Evolutionary conservation across 2,329 filamentous ascomycete genomes (phyloP), one percentile per base, ranked within the genome.

Genomic region (Calonectria pteridis): DNA sequence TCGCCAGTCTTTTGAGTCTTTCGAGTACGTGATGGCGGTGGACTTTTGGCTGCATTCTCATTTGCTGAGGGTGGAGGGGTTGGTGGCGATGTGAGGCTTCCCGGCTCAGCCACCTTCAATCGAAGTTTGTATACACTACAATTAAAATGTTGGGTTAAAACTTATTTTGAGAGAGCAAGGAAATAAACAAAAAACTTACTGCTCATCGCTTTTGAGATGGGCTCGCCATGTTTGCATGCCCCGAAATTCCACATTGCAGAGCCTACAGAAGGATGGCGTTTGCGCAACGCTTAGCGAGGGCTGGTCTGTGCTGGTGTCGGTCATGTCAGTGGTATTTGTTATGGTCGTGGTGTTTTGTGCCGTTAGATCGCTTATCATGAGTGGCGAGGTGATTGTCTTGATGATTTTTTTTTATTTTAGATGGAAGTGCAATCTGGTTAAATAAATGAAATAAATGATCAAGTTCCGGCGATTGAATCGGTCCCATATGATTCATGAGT

Each of bases 111-210:
- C 11, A 79, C 66, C 51, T 74, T 73, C 35, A 78, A 49, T n/a
- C 73, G 78, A 46, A 80, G 75, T 31, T 78, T 78, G 29, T 80
- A 78, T 51, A 81, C 74, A 58, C 79, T 81, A 51, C 40, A 50
- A 71, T 16, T 16, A 33, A 64, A 64, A 4, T 2, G 11, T 72
- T 51, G 66, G 67, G 49, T 62, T 65, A 28, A n/a, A 31, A 23
- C 14, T 26, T 7, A 6, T 23, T 6, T 55, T 50, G 20, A 16
- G 18, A 33, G 6, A 6, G 29, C 46, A 26, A 37, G 28, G 16
- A 4, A 37, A 37, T 2, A 29, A 28, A 28, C 28, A 18, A 16
- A 28, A 65, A 31, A 72, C 78, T 10, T 76, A 79, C 78, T 80
- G 78, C 67, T 35, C 73, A 18, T 79, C 78, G 51, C 71, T 79